phyloP scores from a whole-genome alignment of 75 land plant species.

The Picea sitchensis region DNA sequence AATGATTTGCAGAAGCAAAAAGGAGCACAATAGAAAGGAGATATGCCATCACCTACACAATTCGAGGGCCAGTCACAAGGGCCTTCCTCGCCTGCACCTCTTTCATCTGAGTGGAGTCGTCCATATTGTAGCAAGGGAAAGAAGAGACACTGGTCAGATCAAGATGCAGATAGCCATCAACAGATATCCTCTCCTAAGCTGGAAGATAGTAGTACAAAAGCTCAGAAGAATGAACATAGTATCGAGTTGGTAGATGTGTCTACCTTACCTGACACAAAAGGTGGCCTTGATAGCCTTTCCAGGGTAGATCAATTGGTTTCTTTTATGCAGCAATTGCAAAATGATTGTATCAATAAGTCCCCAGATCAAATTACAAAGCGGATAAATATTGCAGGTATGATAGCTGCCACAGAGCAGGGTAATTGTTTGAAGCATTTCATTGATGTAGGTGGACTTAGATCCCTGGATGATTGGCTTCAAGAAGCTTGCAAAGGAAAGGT shows the following conservation, averaged over 20 bases:
- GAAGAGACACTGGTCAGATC: constrained; percentile 2
- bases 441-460: constrained; percentile 10
- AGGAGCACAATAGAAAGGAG: constrained; percentile 7
- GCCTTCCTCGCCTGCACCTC: constrained; percentile 4
- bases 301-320: background rate
- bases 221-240: background rate
- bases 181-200: constrained; percentile 3
- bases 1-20: constrained; percentile 2
- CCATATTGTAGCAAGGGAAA: constrained; percentile 8
- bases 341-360: background rate
- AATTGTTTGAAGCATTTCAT: constrained; percentile 2
- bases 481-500: constrained; percentile 11
- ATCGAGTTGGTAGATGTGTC: background rate
- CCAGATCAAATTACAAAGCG: background rate
- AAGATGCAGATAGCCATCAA: constrained; percentile 3
- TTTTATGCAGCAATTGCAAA: background rate
- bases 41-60: constrained; percentile 3
- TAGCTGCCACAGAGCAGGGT: constrained; percentile 7
- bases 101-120: constrained; percentile 6
- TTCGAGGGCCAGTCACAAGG: constrained; percentile 9
- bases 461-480: constrained; percentile 26
- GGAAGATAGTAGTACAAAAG: constrained; percentile 3
- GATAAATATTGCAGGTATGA: constrained; percentile 1
- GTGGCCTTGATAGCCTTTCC: background rate
- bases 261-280: background rate